phyloP scores from a whole-genome alignment of 1,284 basidiomycete genomes.

The Fomitopsis betulina region DNA sequence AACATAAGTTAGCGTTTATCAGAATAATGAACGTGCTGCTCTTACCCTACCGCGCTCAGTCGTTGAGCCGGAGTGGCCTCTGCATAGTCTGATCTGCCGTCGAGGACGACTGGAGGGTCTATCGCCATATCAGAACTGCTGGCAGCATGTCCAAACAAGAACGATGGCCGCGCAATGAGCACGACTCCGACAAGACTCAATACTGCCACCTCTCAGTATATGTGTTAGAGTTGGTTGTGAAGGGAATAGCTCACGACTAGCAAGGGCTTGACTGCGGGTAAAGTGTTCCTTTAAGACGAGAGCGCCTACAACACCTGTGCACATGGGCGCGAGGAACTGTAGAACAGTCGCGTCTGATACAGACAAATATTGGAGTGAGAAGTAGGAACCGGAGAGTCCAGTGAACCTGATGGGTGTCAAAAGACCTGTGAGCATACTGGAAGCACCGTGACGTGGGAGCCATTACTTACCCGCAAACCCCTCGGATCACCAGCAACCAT shows the following conservation, averaged over 20 bases:
- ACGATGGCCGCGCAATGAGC: constrained; percentile 40
- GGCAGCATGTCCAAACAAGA: constrained; percentile 27
- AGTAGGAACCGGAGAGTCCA: constrained; percentile 66
- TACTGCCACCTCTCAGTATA: constrained; percentile 16
- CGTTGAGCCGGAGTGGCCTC: constrained; percentile 30
- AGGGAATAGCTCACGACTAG: constrained; percentile 45
- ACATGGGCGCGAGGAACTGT: constrained; percentile 69
- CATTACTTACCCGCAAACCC: constrained; percentile 52
- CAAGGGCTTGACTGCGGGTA: constrained; percentile 51
- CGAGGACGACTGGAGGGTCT: constrained; percentile 10
- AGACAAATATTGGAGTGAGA: constrained; percentile 52
- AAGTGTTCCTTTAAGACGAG: constrained; percentile 67
- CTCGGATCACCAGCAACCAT: constrained; percentile 50
- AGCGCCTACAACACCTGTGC: constrained; percentile 65
- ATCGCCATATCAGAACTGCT: background rate
- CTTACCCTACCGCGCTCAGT: constrained; percentile 33
- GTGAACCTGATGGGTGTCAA: constrained; percentile 40
- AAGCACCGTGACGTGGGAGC: background rate
- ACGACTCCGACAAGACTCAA: constrained; percentile 47
- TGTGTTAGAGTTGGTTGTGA: background rate
- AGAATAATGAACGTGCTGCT: background rate
- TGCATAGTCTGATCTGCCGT: constrained; percentile 13
- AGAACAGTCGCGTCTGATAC: constrained; percentile 76
- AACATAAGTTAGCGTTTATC: background rate
- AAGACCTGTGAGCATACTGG: too few relatives aligned